Conservation (phyloP, 179 eudicot species). For the Spergularia azorica region DNA sequence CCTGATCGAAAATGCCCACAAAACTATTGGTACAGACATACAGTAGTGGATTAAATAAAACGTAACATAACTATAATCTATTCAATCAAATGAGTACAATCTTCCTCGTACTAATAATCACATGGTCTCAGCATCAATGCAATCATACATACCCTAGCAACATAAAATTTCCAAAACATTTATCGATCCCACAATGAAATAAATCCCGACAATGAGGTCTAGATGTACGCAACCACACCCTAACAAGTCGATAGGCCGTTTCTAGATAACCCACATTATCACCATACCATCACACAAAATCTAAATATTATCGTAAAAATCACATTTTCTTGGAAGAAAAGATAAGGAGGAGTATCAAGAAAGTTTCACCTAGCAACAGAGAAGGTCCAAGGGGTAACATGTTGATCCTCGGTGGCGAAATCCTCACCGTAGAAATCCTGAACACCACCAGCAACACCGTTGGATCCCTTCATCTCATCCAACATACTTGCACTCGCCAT, state of each 20-base stretch:
- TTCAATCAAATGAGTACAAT: not conserved
- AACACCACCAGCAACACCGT: constrained; percentile 58
- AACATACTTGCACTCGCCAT: constrained; percentile 31
- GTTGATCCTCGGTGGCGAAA: constrained; percentile 72
- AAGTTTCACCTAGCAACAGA: constrained; percentile 66
- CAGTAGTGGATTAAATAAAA: no score
- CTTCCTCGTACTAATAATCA: no score
- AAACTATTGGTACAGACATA: no score
- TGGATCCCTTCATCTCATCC: constrained; percentile 37
- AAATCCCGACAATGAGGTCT: not conserved
- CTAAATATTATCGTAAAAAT: no score
- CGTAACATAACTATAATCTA: not conserved
- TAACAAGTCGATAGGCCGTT: not conserved
- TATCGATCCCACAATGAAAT: not conserved
- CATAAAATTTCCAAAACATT: not conserved
- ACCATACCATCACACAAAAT: not conserved
- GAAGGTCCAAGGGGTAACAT: constrained; percentile 75
- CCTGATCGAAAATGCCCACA: no score
- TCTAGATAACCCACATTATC: not conserved
- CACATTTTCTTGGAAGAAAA: no score
- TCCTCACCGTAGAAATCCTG: constrained; percentile 74
- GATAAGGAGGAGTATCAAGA: not conserved
- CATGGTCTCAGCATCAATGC: not conserved
- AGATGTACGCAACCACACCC: not conserved
- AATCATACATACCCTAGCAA: not conserved